Conservation (phyloP, 306 rosid genomes). For the Cicer chorassanicum region DNA sequence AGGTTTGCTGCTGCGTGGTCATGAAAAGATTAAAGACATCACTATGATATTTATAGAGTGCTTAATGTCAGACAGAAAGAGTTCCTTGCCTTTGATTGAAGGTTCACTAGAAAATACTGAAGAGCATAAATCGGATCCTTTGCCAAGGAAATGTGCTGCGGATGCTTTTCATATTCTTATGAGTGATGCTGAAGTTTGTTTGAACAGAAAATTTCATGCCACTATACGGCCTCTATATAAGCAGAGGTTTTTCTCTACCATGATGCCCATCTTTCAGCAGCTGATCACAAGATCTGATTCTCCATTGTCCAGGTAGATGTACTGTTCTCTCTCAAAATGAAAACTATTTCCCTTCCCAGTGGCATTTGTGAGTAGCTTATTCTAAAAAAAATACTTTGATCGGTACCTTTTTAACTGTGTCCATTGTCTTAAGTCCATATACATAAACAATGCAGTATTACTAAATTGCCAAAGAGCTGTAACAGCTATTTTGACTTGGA, state of each 20-base stretch:
- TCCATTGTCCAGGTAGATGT: conserved; percentile 68
- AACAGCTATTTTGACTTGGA: conserved; percentile 36
- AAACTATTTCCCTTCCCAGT: conserved; percentile 21
- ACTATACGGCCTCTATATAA: conserved; percentile 81
- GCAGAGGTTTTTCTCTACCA: conserved; percentile 87
- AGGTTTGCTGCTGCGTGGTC: conserved; percentile 88
- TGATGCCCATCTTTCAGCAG: conserved; percentile 78
- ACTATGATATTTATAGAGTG: conserved; percentile 71
- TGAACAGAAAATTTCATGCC: conserved; percentile 75
- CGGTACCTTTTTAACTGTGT: conserved; percentile 15
- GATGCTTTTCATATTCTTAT: conserved; percentile 90
- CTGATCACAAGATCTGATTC: conserved; percentile 63
- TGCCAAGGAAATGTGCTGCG: conserved; percentile 69
- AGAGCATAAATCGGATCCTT: conserved; percentile 53
- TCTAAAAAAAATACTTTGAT: neutral
- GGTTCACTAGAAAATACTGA: conserved; percentile 43
- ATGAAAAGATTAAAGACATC: conserved; percentile 77
- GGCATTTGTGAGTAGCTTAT: conserved; percentile 21
- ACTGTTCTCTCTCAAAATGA: neutral
- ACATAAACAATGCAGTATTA: conserved; percentile 22
- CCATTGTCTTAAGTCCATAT: neutral
- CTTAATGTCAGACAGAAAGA: conserved; percentile 52
- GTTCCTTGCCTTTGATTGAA: conserved; percentile 48
- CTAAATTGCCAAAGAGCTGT: conserved; percentile 1
- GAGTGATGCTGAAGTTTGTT: conserved; percentile 90